Conservation (phyloP, 495 filamentous ascomycete genomes). For the Neurospora sp. region DNA sequence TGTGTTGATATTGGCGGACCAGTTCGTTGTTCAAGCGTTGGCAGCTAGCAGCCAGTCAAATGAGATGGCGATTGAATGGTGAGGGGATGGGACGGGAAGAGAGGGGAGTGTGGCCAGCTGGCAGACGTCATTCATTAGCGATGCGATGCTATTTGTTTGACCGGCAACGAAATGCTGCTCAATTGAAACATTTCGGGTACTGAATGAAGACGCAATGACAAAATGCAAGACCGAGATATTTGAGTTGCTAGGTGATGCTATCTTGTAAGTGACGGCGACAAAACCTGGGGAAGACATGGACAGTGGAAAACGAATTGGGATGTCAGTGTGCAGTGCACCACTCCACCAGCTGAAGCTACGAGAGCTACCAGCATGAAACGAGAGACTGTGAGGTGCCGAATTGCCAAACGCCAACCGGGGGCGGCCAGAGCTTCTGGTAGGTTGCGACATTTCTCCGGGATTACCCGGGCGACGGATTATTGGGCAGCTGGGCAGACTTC, state of each 20-base stretch:
- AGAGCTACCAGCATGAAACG: background rate
- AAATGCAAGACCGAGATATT: background rate
- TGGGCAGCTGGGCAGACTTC: background rate
- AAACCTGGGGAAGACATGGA: background rate
- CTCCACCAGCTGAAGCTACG: background rate
- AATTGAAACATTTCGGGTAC: background rate
- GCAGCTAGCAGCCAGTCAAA: background rate
- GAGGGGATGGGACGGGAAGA: background rate
- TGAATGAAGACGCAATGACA: background rate
- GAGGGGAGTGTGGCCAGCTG: background rate
- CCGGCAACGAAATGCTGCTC: background rate
- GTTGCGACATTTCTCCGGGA: background rate
- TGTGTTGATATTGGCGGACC: background rate
- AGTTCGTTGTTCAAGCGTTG: background rate
- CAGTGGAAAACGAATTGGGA: background rate
- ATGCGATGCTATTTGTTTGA: background rate
- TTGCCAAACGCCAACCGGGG: background rate
- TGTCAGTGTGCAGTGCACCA: background rate
- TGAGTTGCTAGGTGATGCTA: background rate
- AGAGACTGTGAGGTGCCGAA: background rate
- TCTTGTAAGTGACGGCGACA: background rate
- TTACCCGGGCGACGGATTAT: background rate
- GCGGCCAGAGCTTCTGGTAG: background rate
- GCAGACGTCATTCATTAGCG: background rate
- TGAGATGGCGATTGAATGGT: background rate